These are phyloP conservation scores for Myxozyma udenii DNA, from an alignment of 805 yeast genomes.

Conservation along the genomic window DNA sequence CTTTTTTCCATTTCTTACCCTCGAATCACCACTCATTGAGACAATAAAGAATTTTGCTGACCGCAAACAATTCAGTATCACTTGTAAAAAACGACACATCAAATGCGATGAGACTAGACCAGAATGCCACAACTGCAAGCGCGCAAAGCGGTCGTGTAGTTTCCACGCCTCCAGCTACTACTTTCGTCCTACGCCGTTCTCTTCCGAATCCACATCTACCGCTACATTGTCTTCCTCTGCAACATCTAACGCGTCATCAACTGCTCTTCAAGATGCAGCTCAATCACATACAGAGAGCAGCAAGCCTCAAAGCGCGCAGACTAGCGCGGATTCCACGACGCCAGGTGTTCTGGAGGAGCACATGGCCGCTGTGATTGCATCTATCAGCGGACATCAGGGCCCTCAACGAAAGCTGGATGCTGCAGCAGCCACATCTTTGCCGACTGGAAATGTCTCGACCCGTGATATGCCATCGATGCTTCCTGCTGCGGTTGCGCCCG, in stretches of 20 bases:
- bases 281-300: no score
- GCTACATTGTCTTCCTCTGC: no score
- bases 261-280: no score
- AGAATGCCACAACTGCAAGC: constrained; percentile 15
- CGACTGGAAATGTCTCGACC: no score
- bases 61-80: no score
- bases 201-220: constrained; percentile 1
- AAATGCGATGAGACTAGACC: constrained; percentile 23
- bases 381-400: not conserved
- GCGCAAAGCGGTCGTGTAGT: constrained; percentile 13
- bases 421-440: not conserved
- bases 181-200: constrained; percentile 2
- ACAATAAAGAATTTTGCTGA: no score
- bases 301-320: no score
- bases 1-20: no score
- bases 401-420: not conserved
- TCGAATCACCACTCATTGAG: no score
- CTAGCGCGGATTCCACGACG: no score
- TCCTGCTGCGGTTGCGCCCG: not conserved
- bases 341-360: constrained; percentile 13
- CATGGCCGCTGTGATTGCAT: not conserved
- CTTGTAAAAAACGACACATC: constrained; percentile 23
- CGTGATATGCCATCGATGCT: not conserved
- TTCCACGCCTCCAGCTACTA: constrained; percentile 14
- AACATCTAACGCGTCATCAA: no score